Percentiles rank a stretch among this genome's conserved stretches.
Conservation (phyloP, 2,329 filamentous ascomycete species). For the Cladophialophora bantiana region DNA sequence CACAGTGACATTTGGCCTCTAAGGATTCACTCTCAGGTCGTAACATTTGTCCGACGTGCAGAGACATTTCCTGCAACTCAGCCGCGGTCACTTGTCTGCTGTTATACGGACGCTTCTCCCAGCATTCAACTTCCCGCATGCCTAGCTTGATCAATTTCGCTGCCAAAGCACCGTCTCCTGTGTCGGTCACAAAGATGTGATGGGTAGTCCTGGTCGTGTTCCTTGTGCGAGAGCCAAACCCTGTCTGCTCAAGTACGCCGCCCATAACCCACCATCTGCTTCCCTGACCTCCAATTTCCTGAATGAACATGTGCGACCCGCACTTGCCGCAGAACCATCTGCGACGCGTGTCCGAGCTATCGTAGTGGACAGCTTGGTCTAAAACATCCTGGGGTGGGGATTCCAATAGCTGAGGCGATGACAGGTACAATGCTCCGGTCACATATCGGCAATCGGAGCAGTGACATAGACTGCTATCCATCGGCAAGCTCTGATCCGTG, state of each 20-base stretch:
- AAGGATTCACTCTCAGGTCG: neutral
- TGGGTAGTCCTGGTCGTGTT: neutral
- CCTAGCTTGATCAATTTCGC: neutral
- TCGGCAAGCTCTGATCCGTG: neutral
- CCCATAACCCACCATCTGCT: slow-evolving; percentile 8
- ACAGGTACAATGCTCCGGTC: neutral
- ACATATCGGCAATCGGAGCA: slow-evolving; percentile 9
- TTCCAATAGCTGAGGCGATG: neutral
- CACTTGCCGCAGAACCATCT: slow-evolving; percentile 6
- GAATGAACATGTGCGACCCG: slow-evolving; percentile 7
- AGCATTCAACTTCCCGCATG: neutral
- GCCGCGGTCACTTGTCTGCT: neutral
- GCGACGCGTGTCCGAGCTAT: slow-evolving; percentile 7
- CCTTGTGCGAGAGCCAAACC: neutral
- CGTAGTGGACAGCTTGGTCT: neutral
- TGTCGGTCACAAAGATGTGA: slow-evolving; percentile 13
- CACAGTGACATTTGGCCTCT: slow-evolving; percentile 5
- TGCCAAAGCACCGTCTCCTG: slow-evolving; percentile 6
- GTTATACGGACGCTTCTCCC: neutral
- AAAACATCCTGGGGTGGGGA: neutral
- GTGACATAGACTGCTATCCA: neutral
- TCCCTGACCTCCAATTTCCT: slow-evolving; percentile 1
- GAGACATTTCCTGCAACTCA: neutral
- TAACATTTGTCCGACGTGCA: neutral
- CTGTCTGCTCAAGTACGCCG: slow-evolving; percentile 3